A percentile compares a stretch with the other conserved stretches of the same genome.
Conservation (phyloP, 2,329 filamentous ascomycete genomes). For the Teratosphaeria viscida region DNA sequence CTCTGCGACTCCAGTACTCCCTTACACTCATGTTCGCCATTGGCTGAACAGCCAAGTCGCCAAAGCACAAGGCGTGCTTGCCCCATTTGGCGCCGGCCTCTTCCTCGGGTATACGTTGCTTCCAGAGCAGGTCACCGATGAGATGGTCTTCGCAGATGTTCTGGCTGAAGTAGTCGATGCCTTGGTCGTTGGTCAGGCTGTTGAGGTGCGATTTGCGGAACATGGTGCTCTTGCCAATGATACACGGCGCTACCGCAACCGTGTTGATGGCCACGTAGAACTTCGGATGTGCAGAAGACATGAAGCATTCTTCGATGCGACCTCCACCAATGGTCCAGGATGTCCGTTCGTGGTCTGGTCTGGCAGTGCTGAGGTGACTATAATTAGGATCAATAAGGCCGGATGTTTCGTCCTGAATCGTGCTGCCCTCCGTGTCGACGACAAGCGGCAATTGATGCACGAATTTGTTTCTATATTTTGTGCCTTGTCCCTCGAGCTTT, state of each 20-base stretch:
- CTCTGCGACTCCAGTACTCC: constrained; percentile 69
- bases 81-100: constrained; percentile 38
- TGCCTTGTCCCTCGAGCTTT: constrained; percentile 60
- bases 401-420: constrained; percentile 16
- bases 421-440: constrained; percentile 51
- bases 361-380: constrained; percentile 5
- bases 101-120: constrained; percentile 41
- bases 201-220: constrained; percentile 88
- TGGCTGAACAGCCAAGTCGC: constrained; percentile 83
- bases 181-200: constrained; percentile 53
- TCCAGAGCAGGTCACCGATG: constrained; percentile 87
- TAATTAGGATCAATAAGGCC: constrained; percentile 1
- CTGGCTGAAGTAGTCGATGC: constrained; percentile 85
- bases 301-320: constrained; percentile 85
- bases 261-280: constrained; percentile 98
- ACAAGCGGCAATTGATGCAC: constrained; percentile 88
- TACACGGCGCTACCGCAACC: constrained; percentile 79
- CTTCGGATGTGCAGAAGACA: constrained; percentile 87
- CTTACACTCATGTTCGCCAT: constrained; percentile 68
- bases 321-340: constrained; percentile 51
- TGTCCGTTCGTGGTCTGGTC: constrained; percentile 12
- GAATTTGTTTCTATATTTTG: constrained; percentile 59
- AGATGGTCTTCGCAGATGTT: constrained; percentile 98
- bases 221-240: constrained; percentile 97
- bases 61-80: constrained; percentile 75